phyloP scores from a whole-genome alignment of 2,329 filamentous ascomycete genomes.

The Penicillium sp. region DNA sequence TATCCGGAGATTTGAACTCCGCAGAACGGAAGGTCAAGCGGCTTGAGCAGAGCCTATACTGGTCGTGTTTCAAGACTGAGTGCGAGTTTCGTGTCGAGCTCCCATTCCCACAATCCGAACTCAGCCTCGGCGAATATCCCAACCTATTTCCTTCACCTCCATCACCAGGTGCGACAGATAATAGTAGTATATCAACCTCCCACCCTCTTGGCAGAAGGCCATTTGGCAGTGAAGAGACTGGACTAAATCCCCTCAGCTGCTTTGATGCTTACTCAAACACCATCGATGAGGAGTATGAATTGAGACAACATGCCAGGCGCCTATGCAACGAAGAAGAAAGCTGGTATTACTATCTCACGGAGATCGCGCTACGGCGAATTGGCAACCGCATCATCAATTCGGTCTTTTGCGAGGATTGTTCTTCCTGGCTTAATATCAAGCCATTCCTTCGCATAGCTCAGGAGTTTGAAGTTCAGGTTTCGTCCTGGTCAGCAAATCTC shows the following conservation, averaged over 20 bases:
- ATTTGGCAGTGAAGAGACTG: not conserved
- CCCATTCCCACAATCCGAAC: slow-evolving; percentile 7
- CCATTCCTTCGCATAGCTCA: slow-evolving; percentile 26
- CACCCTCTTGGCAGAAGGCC: not conserved
- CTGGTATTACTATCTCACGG: slow-evolving; percentile 49
- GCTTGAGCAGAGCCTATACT: slow-evolving; percentile 39
- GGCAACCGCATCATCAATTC: slow-evolving; percentile 43
- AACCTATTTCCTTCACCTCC: slow-evolving; percentile 32
- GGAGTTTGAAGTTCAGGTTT: slow-evolving; percentile 30
- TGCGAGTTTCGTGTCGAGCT: slow-evolving; percentile 43
- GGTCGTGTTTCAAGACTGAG: slow-evolving; percentile 48
- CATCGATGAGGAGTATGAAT: not conserved
- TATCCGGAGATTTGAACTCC: not conserved
- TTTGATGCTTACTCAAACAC: no score
- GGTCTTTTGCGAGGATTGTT: slow-evolving; percentile 18
- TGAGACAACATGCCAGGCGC: slow-evolving; percentile 10
- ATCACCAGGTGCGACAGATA: slow-evolving; percentile 3
- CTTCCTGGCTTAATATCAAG: slow-evolving; percentile 23
- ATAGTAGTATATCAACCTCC: not conserved
- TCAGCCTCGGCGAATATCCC: slow-evolving; percentile 40
- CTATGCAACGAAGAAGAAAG: slow-evolving; percentile 34
- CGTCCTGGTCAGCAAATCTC: slow-evolving; percentile 27
- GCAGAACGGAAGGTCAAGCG: slow-evolving; percentile 4
- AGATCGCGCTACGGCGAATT: slow-evolving; percentile 44
- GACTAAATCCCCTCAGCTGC: no score